Evolutionary conservation across 768 basidiomycete species (phyloP), one percentile per base, ranked within the genome.

Genomic region (Tricholoma sp.): DNA sequence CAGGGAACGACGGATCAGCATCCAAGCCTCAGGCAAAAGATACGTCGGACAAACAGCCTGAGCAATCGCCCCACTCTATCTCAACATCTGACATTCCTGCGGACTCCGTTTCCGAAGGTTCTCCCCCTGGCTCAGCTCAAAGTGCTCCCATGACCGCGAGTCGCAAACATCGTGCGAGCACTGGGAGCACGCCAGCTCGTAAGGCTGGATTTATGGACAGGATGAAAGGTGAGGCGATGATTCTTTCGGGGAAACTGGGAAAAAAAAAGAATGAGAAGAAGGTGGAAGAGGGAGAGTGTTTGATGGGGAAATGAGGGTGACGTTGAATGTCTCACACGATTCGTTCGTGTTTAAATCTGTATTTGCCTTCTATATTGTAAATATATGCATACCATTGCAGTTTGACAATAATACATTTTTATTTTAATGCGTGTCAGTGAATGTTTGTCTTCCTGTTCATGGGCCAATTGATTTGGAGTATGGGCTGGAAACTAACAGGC

Each of bases 181-280:
- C 54, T 1, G 49, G 47, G 21, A 51, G 60, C 18, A 1, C 37
- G 7, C 59, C 59, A 29, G 51, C 56, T 24, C 54, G 50, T 35
- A 74, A 71, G 37, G 57, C 62, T 2, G 66, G 65, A 9, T 68
- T 76, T 11, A 65, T 73, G 63, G 62, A 68, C 16, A 76, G 72
- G 65, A 46, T 76, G 19, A 73, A 72, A 54, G 74, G 74, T 0
- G 72, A 76, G 65, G 69, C 67, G 50, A 75, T 74, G 61, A 63
- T 74, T 2, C 55, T 76, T 29, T 63, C 65, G 1, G 74, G 74
- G 6, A 76, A 74, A 62, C 37, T 76, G 56, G 68, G 61, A 0
- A 61, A 69, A 34, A 68, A n/a, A 0, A 61, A 69, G 34, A 68
- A 76, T 31, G 72, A 74, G 58, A 65, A 66, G 58, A 73, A 71